Base-by-base conservation (phyloP, 1,284 basidiomycete species). In the Apiotrichum mycotoxinovorans region DNA sequence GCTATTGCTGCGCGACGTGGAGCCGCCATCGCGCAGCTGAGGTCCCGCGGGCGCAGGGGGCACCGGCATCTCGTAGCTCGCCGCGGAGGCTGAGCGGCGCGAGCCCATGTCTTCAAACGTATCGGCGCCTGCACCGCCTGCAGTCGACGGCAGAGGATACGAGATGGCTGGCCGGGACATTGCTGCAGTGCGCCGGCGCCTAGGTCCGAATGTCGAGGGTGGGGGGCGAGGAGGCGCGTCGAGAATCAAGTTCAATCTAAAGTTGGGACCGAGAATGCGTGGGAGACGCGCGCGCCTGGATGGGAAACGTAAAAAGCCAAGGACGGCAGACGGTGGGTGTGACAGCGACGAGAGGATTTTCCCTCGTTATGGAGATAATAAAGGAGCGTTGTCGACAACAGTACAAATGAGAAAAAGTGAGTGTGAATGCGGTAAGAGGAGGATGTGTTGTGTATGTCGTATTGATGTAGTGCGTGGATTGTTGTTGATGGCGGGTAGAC, bases 131-230 rank as follows among this genome's bases (percentile, higher is more conserved):
- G 30, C 26, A 35, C 20, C n/a, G 18, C 18, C 18, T 7, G 12
- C n/a, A 25, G 1, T 22, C 2, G 23, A 17, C 10, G 51, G 58
- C 18, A 61, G 55, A n/a, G 62, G 62, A 41, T 64, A 64, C 2
- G 62, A 61, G 26, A 64, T 61, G 22, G 54, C 60, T 17, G 60
- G 62, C n/a, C 62, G 56, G 20, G 62, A 61, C 59, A 61, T 61
- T 20, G 44, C 23, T 12, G 7, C 30, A 4, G 17, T 42, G n/a
- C 11, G n/a, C 41, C 20, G n/a, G 20, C 4, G 37, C 15, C 37
- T 15, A 7, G 37, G 12, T 7, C 30, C 30, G 7, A 12, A 30
- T 30, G 43, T 37, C 33, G 34, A 49, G 34, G 47, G 20, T 20
- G 18, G 22, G 18, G 47, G 30, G 4, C 23, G n/a, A 3, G 11